Base-by-base conservation (phyloP, 2,329 filamentous ascomycete species). In the Cladophialophora chaetospira region DNA sequence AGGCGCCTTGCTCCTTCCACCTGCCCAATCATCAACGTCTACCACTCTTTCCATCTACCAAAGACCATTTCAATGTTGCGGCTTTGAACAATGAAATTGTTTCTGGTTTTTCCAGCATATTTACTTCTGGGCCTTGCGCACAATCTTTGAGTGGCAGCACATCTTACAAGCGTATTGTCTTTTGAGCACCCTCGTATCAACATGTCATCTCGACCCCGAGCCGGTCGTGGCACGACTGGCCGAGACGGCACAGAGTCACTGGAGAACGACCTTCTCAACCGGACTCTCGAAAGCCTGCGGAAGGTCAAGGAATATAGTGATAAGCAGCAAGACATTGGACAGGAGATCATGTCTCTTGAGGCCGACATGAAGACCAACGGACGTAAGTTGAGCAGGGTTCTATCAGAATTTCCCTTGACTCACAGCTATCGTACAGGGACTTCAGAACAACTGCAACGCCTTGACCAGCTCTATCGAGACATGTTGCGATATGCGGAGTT, bases 401-500 rank as follows among this genome's bases (percentile, higher is more conserved):
- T 49, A 19, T 19, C 36, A 35, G 46, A 4, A 19, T 13, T 1
- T 29, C 42, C 60, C 54, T 38, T 25, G 15, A 19, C 48, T 51
- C 25, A 51, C 25, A 23, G 15, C 17, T n/a, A 40, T 19, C 9
- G 15, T 40, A 40, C 44, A 63, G 57, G 60, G 5, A 63, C 61
- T 10, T 51, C 60, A 28, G 64, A 66, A 9, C 58, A 65, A 36
- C 59, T 61, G 35, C 55, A 53, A 36, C 71, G 75, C 48, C 71
- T 80, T 17, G 75, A 79, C 59, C 68, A 65, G 44, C 71, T 76
- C 44, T 76, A 78, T 58, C 73, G 77, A 43, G 74, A 77, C 58
- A 72, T 75, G 48, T 65, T 74, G 50, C 77, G 76, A 61, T 69
- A 78, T 38, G 74, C 75, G 46, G 77, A 79, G 57, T 75, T 78